Evolutionary conservation across 2,329 filamentous ascomycete species (phyloP).

Genomic region (Drechslerella stenobrocha): DNA sequence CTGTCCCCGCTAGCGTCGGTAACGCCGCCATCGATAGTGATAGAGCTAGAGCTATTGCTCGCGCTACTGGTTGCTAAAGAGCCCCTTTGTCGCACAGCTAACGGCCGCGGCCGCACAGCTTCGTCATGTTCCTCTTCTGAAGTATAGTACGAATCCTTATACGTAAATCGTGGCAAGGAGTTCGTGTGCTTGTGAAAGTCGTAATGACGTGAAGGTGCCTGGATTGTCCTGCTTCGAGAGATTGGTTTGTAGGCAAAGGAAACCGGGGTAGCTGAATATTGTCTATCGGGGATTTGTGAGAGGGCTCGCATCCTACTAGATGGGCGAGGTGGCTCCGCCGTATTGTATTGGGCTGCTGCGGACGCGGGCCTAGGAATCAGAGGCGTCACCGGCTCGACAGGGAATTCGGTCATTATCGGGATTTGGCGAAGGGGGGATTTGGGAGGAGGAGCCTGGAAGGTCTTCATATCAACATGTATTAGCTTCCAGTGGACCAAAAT

Average conservation of each 20-base stretch:
- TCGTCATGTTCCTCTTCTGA: constrained; percentile 43
- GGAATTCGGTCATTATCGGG: constrained; percentile 21
- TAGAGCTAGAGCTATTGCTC: constrained; percentile 43
- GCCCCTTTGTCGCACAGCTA: constrained; percentile 32
- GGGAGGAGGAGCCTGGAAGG: constrained; percentile 30
- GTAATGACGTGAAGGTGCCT: constrained; percentile 18
- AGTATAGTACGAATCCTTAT: constrained; percentile 40
- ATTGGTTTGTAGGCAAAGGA: constrained; percentile 17
- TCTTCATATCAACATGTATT: constrained; percentile 5
- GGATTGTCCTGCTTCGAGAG: constrained; percentile 22
- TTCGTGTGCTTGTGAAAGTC: constrained; percentile 19
- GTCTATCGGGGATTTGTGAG: constrained; percentile 12
- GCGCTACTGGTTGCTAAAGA: constrained; percentile 29
- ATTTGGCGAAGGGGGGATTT: constrained; percentile 39
- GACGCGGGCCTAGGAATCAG: constrained; percentile 2
- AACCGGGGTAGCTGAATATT: neutral
- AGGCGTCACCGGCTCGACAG: constrained; percentile 18
- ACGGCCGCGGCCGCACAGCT: constrained; percentile 26
- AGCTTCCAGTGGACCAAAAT: too few relatives aligned
- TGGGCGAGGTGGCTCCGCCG: constrained; percentile 1
- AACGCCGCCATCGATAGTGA: constrained; percentile 22
- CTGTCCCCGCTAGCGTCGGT: neutral
- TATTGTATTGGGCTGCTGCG: constrained; percentile 2
- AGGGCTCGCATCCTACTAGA: constrained; percentile 18
- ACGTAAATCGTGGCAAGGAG: constrained; percentile 9